Evolutionary conservation across 768 basidiomycete species (phyloP).

Genomic region (Suillus tomentosus): DNA sequence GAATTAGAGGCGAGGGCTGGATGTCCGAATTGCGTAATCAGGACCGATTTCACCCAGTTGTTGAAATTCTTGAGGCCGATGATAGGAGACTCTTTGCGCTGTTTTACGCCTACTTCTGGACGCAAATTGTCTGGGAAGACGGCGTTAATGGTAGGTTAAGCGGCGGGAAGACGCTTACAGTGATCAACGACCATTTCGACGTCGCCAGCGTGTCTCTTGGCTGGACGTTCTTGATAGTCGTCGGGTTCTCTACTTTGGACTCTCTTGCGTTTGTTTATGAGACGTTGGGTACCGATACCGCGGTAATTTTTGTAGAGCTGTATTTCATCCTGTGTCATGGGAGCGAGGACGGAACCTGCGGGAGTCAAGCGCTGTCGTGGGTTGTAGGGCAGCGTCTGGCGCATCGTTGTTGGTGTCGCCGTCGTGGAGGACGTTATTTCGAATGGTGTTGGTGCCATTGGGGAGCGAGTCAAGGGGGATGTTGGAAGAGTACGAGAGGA

Average conservation of each 20-base stretch:
- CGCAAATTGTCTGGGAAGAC: slow-evolving; percentile 77
- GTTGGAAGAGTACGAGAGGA: slow-evolving; percentile 29
- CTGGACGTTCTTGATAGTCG: slow-evolving; percentile 41
- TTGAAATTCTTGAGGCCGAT: slow-evolving; percentile 98
- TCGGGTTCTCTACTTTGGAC: slow-evolving; percentile 40
- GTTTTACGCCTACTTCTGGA: slow-evolving; percentile 85
- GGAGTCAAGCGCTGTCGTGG: slow-evolving; percentile 64
- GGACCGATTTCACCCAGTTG: slow-evolving; percentile 98
- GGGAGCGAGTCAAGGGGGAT: slow-evolving; percentile 31
- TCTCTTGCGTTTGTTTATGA: slow-evolving; percentile 55
- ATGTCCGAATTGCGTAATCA: slow-evolving; percentile 88
- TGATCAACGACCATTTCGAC: slow-evolving; percentile 75
- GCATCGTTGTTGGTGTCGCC: slow-evolving; percentile 27
- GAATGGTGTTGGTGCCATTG: slow-evolving; percentile 32
- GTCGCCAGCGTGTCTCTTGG: slow-evolving; percentile 64
- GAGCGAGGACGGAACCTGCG: slow-evolving; percentile 60
- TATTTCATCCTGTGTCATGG: slow-evolving; percentile 64
- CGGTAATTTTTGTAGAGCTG: slow-evolving; percentile 57
- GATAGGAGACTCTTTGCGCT: slow-evolving; percentile 88
- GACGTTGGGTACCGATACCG: slow-evolving; percentile 55
- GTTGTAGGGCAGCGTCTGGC: slow-evolving; percentile 56
- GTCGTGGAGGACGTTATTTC: slow-evolving; percentile 36
- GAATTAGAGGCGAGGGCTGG: slow-evolving; percentile 52
- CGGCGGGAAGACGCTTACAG: slow-evolving; percentile 51
- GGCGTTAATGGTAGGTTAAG: slow-evolving; percentile 12